These are phyloP conservation scores for Colletotrichum sp. DNA, from an alignment of 2,329 filamentous ascomycete genomes.

Conservation along the genomic window DNA sequence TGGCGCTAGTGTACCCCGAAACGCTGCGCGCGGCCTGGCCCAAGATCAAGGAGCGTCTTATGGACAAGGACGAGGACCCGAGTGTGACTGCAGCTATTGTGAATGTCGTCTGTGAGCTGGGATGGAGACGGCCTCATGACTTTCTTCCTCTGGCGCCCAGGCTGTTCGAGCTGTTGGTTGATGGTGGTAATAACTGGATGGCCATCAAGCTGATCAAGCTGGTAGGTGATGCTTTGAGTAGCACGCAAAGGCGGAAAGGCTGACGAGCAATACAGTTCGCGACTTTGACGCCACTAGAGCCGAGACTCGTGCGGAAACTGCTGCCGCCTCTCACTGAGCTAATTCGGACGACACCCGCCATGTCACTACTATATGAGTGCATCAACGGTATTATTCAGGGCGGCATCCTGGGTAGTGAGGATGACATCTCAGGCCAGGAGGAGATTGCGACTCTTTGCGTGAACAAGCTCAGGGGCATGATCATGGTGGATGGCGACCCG, in stretches of 20 bases:
- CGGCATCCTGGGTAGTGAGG: slow-evolving; percentile 84
- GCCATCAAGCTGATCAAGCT: slow-evolving; percentile 99
- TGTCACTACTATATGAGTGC: slow-evolving; percentile 98
- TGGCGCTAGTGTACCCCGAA: slow-evolving; percentile 96
- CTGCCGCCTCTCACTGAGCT: slow-evolving; percentile 89
- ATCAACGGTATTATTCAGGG: slow-evolving; percentile 99
- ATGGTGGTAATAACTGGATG: slow-evolving; percentile 99
- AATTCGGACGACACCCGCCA: slow-evolving; percentile 92
- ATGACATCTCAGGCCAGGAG: slow-evolving; percentile 81
- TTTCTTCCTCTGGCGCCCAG: slow-evolving; percentile 91
- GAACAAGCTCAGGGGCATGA: slow-evolving; percentile 90
- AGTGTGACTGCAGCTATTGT: slow-evolving; percentile 96
- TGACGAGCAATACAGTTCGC: slow-evolving; percentile 70
- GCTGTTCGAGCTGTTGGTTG: slow-evolving; percentile 89
- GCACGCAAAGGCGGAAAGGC: not conserved
- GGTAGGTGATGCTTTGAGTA: slow-evolving; percentile 50
- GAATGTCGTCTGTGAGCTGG: slow-evolving; percentile 95
- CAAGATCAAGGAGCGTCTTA: slow-evolving; percentile 92
- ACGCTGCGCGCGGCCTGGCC: slow-evolving; percentile 93
- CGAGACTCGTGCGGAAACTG: slow-evolving; percentile 88
- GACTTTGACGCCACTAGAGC: slow-evolving; percentile 89
- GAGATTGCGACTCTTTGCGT: slow-evolving; percentile 94
- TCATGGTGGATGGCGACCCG: slow-evolving; percentile 89
- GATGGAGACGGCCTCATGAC: slow-evolving; percentile 91
- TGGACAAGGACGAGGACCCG: slow-evolving; percentile 87